Evolutionary conservation across 2,329 filamentous ascomycete species (phyloP).

Genomic region (Bipolaris zeicola): DNA sequence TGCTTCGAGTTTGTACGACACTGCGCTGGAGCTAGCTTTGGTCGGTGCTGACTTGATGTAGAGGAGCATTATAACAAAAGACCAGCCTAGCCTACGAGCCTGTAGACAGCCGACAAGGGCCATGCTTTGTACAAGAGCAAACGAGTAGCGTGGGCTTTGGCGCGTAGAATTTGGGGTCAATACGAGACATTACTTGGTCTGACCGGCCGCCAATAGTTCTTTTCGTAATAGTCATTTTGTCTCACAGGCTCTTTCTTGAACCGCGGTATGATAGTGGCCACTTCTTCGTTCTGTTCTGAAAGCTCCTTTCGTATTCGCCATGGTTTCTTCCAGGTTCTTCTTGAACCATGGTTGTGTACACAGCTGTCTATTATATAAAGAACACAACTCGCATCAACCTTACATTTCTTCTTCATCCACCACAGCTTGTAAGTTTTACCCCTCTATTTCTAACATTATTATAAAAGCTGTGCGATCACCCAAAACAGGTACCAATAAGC

Average conservation of each 20-base stretch:
- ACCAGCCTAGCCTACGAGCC: neutral
- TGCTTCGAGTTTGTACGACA: slow-evolving; percentile 8
- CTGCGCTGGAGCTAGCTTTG: neutral
- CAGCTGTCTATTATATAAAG: neutral
- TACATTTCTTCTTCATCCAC: neutral
- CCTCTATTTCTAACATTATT: neutral
- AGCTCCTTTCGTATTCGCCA: neutral
- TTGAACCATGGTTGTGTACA: neutral
- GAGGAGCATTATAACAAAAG: neutral
- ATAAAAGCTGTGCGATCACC: neutral
- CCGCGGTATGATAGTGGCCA: neutral
- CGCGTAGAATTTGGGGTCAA: too few species aligned
- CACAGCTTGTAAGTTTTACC: neutral
- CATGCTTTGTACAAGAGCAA: neutral
- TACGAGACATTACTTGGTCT: neutral
- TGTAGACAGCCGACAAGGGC: neutral
- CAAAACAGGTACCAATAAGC: neutral
- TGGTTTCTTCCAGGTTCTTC: neutral
- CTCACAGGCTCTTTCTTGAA: neutral
- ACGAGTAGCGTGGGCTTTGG: neutral
- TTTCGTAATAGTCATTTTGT: neutral
- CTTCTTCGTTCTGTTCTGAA: neutral
- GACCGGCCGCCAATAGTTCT: neutral
- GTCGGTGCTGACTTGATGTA: slow-evolving; percentile 9
- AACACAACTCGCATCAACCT: neutral